phyloP scores from a whole-genome alignment of 495 filamentous ascomycete species.

The Rostrohypoxylon terebratum region DNA sequence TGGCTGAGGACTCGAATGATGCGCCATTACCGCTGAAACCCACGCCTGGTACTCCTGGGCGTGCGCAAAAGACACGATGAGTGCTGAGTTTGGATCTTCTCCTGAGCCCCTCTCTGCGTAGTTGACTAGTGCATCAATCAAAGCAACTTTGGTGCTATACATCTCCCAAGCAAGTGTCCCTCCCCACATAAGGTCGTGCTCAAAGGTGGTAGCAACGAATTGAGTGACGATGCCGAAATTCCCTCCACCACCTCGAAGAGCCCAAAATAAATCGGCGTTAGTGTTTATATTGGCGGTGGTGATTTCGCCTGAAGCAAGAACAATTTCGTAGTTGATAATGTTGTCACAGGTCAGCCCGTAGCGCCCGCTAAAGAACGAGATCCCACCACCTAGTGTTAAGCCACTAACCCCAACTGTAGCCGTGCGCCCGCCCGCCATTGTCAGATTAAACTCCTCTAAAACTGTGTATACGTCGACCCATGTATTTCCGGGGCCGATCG shows the following conservation, averaged over 20 bases:
- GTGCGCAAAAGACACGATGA: conserved; percentile 39
- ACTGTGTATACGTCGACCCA: conserved; percentile 64
- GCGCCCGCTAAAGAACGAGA: conserved; percentile 60
- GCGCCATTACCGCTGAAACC: conserved; percentile 18
- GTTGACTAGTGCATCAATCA: conserved; percentile 20
- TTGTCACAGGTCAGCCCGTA: conserved; percentile 62
- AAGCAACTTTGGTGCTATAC: conserved; percentile 11
- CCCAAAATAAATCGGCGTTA: conserved; percentile 63
- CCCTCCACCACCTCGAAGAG: conserved; percentile 56
- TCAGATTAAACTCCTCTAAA: conserved; percentile 54
- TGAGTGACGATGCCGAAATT: conserved; percentile 64
- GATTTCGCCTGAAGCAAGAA: conserved; percentile 59
- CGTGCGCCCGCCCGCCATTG: conserved; percentile 64
- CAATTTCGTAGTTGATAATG: conserved; percentile 59
- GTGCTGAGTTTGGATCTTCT: conserved; percentile 24
- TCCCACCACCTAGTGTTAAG: conserved; percentile 61
- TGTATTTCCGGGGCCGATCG: conserved; percentile 53
- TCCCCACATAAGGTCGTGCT: conserved; percentile 38
- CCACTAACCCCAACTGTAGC: conserved; percentile 68
- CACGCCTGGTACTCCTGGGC: conserved; percentile 25
- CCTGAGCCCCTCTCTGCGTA: conserved; percentile 24
- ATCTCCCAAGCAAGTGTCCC: conserved; percentile 32
- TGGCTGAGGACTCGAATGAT: conserved; percentile 57
- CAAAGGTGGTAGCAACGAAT: conserved; percentile 25
- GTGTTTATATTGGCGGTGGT: conserved; percentile 53